A percentile compares a stretch with the other conserved stretches of the same genome.
Evolutionary conservation across 2,329 filamentous ascomycete genomes (phyloP).

Genomic region (Cryphonectria carpinicola): DNA sequence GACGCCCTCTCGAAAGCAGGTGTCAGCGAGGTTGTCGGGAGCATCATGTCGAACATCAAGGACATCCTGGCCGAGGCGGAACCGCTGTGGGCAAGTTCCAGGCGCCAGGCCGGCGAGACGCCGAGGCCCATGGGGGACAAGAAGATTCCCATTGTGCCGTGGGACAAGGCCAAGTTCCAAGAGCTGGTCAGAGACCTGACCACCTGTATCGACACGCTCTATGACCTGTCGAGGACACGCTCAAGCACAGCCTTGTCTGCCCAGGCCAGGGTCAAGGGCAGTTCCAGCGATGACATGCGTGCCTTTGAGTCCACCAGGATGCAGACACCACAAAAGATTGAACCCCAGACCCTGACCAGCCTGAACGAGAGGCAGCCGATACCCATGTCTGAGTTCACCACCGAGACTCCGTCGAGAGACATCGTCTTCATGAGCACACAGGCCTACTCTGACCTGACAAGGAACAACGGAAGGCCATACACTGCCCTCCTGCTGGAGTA

Average conservation of each 20-base stretch:
- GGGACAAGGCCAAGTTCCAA: slow-evolving; percentile 74
- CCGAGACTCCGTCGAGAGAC: slow-evolving; percentile 44
- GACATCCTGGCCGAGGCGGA: slow-evolving; percentile 79
- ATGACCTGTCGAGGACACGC: slow-evolving; percentile 73
- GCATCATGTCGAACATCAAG: slow-evolving; percentile 80
- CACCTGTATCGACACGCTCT: slow-evolving; percentile 77
- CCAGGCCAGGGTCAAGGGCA: slow-evolving; percentile 39
- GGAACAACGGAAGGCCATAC: slow-evolving; percentile 49
- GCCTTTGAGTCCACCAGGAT: slow-evolving; percentile 64
- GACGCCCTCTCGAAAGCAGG: slow-evolving; percentile 73
- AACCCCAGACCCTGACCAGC: slow-evolving; percentile 56
- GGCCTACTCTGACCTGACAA: slow-evolving; percentile 53
- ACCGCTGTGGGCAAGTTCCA: slow-evolving; percentile 68
- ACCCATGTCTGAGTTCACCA: slow-evolving; percentile 41
- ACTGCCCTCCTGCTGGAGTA: slow-evolving; percentile 72
- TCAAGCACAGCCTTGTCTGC: slow-evolving; percentile 47
- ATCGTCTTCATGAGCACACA: slow-evolving; percentile 57
- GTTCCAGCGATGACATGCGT: slow-evolving; percentile 49
- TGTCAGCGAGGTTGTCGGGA: slow-evolving; percentile 75
- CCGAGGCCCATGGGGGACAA: slow-evolving; percentile 49
- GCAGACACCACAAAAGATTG: slow-evolving; percentile 63
- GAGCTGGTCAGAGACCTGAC: slow-evolving; percentile 76
- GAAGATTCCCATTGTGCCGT: slow-evolving; percentile 62
- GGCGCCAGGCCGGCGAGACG: slow-evolving; percentile 46
- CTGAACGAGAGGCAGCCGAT: slow-evolving; percentile 47